Percentiles rank a stretch among this genome's conserved stretches.
Conservation (phyloP, 441 rosid species). For the Erodium moschatum region DNA sequence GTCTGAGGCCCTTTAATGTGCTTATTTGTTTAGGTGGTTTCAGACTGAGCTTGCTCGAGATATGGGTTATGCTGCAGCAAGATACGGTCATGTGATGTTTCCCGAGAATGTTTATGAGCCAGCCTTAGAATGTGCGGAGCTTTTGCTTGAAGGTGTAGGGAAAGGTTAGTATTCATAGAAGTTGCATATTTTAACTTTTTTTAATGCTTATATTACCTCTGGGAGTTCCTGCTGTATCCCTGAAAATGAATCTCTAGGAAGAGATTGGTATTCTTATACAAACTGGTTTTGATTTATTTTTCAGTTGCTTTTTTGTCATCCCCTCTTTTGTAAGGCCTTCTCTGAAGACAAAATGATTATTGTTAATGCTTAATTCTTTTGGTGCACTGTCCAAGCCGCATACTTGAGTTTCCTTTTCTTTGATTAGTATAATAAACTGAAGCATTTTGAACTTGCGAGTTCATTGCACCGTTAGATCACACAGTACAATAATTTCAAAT, state of each 20-base stretch:
- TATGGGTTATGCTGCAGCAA: slow-evolving; percentile 88
- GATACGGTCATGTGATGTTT: slow-evolving; percentile 95
- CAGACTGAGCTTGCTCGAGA: slow-evolving; percentile 96
- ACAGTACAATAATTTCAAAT: not conserved
- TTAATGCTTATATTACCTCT: too few relatives aligned
- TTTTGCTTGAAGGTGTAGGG: slow-evolving; percentile 82
- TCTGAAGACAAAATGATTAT: not conserved
- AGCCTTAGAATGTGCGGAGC: slow-evolving; percentile 77
- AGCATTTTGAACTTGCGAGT: not conserved
- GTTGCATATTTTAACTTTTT: not conserved
- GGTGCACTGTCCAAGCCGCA: not conserved
- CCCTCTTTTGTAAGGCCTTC: not conserved
- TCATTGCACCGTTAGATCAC: not conserved
- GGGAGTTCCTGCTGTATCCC: not conserved
- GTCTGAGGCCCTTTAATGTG: slow-evolving; percentile 46
- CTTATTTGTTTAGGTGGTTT: slow-evolving; percentile 57
- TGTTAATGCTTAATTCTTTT: not conserved
- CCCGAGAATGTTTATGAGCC: slow-evolving; percentile 97
- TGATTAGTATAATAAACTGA: not conserved
- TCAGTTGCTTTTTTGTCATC: not conserved
- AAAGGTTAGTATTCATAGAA: slow-evolving; percentile 38
- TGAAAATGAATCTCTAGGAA: not conserved
- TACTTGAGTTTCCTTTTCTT: not conserved
- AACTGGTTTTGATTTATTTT: not conserved
- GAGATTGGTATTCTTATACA: not conserved